Evolutionary conservation across 2,329 filamentous ascomycete species (phyloP).

Genomic region (Verruconis gallopava): DNA sequence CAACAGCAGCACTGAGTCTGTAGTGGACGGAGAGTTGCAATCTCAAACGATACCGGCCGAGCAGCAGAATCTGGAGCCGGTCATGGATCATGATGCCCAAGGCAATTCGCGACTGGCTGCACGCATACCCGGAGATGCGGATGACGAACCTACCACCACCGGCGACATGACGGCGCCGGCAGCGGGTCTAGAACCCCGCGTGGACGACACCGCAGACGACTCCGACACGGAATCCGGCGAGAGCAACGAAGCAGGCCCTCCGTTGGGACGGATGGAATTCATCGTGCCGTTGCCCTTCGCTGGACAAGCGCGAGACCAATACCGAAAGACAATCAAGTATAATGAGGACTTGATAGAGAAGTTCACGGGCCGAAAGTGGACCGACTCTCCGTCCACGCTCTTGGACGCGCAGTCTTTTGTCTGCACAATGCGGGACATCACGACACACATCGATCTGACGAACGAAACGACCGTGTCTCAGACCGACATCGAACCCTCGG

Average conservation of each 20-base stretch:
- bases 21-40: neutral
- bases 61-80: neutral
- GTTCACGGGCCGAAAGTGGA: constrained; percentile 7
- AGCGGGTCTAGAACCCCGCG: neutral
- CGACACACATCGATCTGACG: constrained; percentile 8
- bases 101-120: constrained; percentile 4
- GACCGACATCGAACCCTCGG: constrained; percentile 3
- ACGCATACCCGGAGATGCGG: constrained; percentile 5
- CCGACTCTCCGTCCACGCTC: neutral
- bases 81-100: constrained; percentile 1
- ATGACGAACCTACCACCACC: constrained; percentile 1
- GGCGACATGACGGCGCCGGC: neutral
- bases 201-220: neutral
- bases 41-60: neutral
- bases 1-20: neutral
- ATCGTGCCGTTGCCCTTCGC: constrained; percentile 8
- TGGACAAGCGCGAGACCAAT: constrained; percentile 8
- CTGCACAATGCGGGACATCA: constrained; percentile 7
- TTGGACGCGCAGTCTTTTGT: constrained; percentile 6
- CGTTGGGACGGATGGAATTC: constrained; percentile 9
- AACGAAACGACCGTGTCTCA: constrained; percentile 6
- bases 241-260: constrained; percentile 1
- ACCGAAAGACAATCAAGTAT: constrained; percentile 8
- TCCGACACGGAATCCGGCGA: constrained; percentile 4
- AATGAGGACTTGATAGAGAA: constrained; percentile 7